Percentiles rank a stretch among this genome's conserved stretches.
Evolutionary conservation across 768 basidiomycete species (phyloP).

Genomic region (Rhizopogon vulgaris): DNA sequence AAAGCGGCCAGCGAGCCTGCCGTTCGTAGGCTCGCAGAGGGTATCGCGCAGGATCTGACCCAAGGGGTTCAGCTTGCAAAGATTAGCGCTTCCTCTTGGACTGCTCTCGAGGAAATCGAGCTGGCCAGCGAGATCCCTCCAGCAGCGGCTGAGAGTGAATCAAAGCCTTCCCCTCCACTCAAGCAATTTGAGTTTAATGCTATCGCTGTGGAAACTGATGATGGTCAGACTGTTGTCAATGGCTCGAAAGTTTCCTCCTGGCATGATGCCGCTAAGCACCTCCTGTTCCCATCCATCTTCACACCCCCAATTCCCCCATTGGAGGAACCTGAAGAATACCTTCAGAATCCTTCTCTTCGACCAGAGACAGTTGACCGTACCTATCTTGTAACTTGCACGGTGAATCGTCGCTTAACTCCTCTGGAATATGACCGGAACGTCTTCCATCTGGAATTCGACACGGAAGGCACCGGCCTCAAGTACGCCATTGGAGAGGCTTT

Average conservation of each 20-base stretch:
- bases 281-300: constrained; percentile 84
- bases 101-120: constrained; percentile 53
- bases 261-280: constrained; percentile 84
- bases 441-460: constrained; percentile 97
- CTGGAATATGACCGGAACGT: constrained; percentile 96
- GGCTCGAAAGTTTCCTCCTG: constrained; percentile 60
- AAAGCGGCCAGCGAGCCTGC: constrained; percentile 46
- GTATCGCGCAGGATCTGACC: constrained; percentile 39
- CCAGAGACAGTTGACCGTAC: constrained; percentile 88
- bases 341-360: constrained; percentile 65
- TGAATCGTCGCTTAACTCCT: constrained; percentile 93
- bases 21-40: constrained; percentile 46
- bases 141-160: constrained; percentile 15
- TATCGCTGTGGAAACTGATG: constrained; percentile 57
- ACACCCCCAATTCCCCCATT: constrained; percentile 37
- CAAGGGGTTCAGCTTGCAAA: constrained; percentile 40
- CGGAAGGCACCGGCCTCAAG: constrained; percentile 84
- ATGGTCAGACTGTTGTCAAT: constrained; percentile 52
- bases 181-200: constrained; percentile 70
- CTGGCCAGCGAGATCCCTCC: constrained; percentile 24
- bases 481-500: constrained; percentile 97
- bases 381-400: constrained; percentile 87
- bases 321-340: constrained; percentile 34
- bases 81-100: constrained; percentile 59
- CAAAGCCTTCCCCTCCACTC: constrained; percentile 27